phyloP scores from a whole-genome alignment of 108 stramenopile genomes.

The Cyclotella kingstonii region DNA sequence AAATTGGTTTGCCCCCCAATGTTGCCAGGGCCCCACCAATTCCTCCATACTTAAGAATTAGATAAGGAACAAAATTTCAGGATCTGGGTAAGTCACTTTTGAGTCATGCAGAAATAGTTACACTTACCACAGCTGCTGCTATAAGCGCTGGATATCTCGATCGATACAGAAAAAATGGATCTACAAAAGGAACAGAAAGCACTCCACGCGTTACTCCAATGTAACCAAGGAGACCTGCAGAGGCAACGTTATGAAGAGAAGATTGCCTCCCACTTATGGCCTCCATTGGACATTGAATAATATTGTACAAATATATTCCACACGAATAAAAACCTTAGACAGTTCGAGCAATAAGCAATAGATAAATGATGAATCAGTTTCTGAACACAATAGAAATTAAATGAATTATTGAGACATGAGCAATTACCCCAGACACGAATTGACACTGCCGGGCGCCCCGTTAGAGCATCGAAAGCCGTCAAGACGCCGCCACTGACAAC shows the following conservation, averaged over 20 bases:
- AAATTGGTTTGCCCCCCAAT: slow-evolving; percentile 33
- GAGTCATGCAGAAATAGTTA: background rate
- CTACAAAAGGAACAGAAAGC: slow-evolving; percentile 57
- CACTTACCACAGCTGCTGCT: slow-evolving; percentile 18
- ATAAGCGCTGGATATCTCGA: slow-evolving; percentile 23
- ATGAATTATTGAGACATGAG: background rate
- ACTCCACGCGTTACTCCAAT: slow-evolving; percentile 48
- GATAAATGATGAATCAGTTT: background rate
- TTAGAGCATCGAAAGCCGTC: slow-evolving; percentile 24
- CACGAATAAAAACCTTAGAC: slow-evolving; percentile 40
- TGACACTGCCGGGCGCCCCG: background rate
- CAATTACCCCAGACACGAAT: background rate
- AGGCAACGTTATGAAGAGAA: slow-evolving; percentile 47
- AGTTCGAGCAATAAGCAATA: background rate
- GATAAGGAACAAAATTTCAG: background rate
- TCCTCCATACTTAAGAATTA: slow-evolving; percentile 20
- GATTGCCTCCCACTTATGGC: slow-evolving; percentile 53
- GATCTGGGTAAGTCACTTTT: background rate
- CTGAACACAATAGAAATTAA: background rate
- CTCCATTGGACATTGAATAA: slow-evolving; percentile 67
- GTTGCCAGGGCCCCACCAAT: slow-evolving; percentile 35
- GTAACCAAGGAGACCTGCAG: slow-evolving; percentile 52
- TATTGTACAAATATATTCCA: slow-evolving; percentile 47
- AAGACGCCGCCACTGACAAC: slow-evolving; percentile 28
- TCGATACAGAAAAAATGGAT: slow-evolving; percentile 27